Conservation (phyloP, 1,284 basidiomycete genomes). For the Cryptococcus deneoformans region DNA sequence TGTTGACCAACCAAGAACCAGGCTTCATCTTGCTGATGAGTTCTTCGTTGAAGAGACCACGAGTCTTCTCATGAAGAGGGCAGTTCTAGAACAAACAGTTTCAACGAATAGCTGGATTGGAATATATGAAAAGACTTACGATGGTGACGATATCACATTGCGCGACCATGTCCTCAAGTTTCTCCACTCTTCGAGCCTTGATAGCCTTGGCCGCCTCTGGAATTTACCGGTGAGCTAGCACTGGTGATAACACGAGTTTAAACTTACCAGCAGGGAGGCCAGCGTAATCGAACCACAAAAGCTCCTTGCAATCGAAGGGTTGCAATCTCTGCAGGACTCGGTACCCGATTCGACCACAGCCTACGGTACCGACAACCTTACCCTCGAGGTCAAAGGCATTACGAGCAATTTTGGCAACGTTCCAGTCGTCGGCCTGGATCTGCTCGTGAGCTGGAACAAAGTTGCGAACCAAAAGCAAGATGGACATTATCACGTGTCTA, state of each 20-base stretch:
- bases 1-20: conserved; percentile 86
- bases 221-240: background rate
- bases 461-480: conserved; percentile 79
- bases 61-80: conserved; percentile 85
- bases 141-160: conserved; percentile 52
- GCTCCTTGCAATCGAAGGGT: conserved; percentile 87
- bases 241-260: background rate
- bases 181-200: conserved; percentile 70
- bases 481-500: conserved; percentile 74
- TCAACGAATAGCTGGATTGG: background rate
- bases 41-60: conserved; percentile 75
- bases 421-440: conserved; percentile 80
- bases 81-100: conserved; percentile 59
- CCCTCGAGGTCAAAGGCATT: conserved; percentile 84
- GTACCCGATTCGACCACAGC: conserved; percentile 83
- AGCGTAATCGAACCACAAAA: conserved; percentile 90
- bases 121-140: conserved; percentile 12
- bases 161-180: conserved; percentile 81
- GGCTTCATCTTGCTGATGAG: conserved; percentile 88
- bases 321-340: conserved; percentile 82
- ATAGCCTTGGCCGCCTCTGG: conserved; percentile 67
- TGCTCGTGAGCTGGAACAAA: conserved; percentile 64
- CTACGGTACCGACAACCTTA: conserved; percentile 87
- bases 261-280: conserved; percentile 64
- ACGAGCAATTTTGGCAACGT: conserved; percentile 75